Evolutionary conservation across 2,329 filamentous ascomycete genomes (phyloP).

Genomic region (Sclerotinia trifoliorum): DNA sequence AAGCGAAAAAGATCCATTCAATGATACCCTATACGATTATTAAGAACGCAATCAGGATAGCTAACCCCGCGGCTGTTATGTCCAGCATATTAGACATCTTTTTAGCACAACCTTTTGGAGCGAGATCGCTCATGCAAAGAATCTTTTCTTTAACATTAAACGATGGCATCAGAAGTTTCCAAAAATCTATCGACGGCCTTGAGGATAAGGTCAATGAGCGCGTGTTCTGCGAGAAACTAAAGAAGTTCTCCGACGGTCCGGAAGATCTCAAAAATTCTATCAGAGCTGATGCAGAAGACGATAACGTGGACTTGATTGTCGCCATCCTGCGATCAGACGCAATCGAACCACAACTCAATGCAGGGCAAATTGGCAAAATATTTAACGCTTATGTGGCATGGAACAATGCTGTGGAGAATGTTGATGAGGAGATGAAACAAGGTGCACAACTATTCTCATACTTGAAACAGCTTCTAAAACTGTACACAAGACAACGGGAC

Average conservation of each 20-base stretch:
- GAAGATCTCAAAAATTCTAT: slow-evolving; percentile 74
- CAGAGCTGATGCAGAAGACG: slow-evolving; percentile 67
- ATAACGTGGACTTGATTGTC: slow-evolving; percentile 82
- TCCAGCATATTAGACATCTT: slow-evolving; percentile 93
- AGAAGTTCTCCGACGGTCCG: slow-evolving; percentile 71
- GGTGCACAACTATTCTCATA: slow-evolving; percentile 91
- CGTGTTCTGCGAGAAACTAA: slow-evolving; percentile 76
- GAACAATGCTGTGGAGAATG: slow-evolving; percentile 88
- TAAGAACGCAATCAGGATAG: slow-evolving; percentile 95
- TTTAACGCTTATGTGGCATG: slow-evolving; percentile 97
- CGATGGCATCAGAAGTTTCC: slow-evolving; percentile 83
- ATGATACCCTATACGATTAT: slow-evolving; percentile 88
- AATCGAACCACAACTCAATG: slow-evolving; percentile 66
- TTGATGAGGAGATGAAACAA: slow-evolving; percentile 83
- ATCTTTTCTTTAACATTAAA: slow-evolving; percentile 91
- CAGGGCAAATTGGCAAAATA: slow-evolving; percentile 76
- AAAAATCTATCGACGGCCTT: slow-evolving; percentile 80
- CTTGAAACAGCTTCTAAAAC: slow-evolving; percentile 89
- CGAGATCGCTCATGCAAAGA: slow-evolving; percentile 84
- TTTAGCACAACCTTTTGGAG: slow-evolving; percentile 89
- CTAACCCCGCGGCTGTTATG: slow-evolving; percentile 97
- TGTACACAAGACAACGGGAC: slow-evolving; percentile 86
- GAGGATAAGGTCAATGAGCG: slow-evolving; percentile 76
- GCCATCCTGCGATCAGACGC: slow-evolving; percentile 78
- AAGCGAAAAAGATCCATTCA: slow-evolving; percentile 91